These are phyloP conservation scores for Rhodotorula sphaerocarpa DNA, from an alignment of 768 basidiomycete genomes.

Conservation along the genomic window DNA sequence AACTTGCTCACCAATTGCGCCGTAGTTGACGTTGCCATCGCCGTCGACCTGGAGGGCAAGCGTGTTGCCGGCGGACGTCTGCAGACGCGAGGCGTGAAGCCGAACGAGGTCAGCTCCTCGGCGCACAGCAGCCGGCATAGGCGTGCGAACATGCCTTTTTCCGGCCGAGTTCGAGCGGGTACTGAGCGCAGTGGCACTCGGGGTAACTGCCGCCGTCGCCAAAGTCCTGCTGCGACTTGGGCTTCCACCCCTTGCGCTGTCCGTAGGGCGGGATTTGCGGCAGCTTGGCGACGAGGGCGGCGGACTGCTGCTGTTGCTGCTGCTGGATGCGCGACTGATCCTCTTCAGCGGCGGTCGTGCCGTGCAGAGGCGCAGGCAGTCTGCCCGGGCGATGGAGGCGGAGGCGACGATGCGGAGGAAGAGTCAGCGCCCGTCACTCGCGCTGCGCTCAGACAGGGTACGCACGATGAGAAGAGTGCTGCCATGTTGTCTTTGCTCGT, in stretches of 20 bases:
- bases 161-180: constrained; percentile 86
- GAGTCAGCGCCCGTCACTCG: neutral
- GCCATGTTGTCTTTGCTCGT: no score
- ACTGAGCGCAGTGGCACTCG: constrained; percentile 95
- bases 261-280: constrained; percentile 71
- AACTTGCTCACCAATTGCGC: constrained; percentile 57
- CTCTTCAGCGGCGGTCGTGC: no score
- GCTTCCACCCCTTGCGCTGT: constrained; percentile 75
- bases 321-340: neutral
- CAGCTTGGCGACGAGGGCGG: neutral
- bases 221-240: constrained; percentile 71
- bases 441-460: neutral
- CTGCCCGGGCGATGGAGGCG: neutral
- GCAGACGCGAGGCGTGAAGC: neutral
- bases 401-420: no score
- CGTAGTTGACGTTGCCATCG: constrained; percentile 93
- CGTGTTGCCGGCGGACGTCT: constrained; percentile 88
- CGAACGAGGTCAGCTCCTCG: neutral
- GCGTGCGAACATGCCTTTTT: constrained; percentile 53
- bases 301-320: no score
- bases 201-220: constrained; percentile 55
- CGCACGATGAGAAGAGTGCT: constrained; percentile 19
- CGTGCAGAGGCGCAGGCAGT: constrained; percentile 31
- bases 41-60: constrained; percentile 92
- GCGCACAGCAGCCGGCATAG: neutral